Percentiles rank a stretch among this genome's conserved stretches.
Evolutionary conservation across 2,329 filamentous ascomycete genomes (phyloP).

Genomic region (Claviceps pazoutovae): DNA sequence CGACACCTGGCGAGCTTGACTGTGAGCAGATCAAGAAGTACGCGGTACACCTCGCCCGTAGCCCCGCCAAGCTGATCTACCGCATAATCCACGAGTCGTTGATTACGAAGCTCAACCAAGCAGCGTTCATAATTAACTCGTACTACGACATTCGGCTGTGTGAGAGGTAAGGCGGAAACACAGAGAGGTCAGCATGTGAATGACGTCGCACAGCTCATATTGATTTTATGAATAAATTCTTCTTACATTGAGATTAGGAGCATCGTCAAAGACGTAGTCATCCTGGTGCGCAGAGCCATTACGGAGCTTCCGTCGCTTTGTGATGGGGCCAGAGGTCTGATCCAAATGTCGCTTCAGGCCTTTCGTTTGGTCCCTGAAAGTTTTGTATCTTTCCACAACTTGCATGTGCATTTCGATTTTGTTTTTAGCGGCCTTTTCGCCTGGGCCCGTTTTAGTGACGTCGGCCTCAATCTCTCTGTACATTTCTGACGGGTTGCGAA

Average conservation of each 20-base stretch:
- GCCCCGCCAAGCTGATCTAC: conserved; percentile 55
- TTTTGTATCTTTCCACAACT: conserved; percentile 37
- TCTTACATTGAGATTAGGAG: conserved; percentile 39
- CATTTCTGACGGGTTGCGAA: conserved; percentile 47
- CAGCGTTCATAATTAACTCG: conserved; percentile 78
- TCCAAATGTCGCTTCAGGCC: conserved; percentile 38
- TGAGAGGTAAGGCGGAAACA: not conserved
- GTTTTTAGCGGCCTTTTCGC: conserved; percentile 41
- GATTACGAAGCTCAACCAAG: conserved; percentile 67
- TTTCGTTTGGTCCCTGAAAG: conserved; percentile 39
- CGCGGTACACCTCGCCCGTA: conserved; percentile 66
- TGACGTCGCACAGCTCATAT: not conserved
- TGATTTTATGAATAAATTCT: conserved; percentile 10
- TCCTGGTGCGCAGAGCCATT: conserved; percentile 26
- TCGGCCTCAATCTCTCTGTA: conserved; percentile 49
- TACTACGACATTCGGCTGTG: conserved; percentile 58
- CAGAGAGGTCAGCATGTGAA: not conserved
- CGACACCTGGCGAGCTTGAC: conserved; percentile 54
- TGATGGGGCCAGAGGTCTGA: conserved; percentile 21
- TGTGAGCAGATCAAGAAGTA: conserved; percentile 58
- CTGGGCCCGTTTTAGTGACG: conserved; percentile 34
- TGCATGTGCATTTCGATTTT: conserved; percentile 47
- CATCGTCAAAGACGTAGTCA: conserved; percentile 20
- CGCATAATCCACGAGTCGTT: conserved; percentile 59
- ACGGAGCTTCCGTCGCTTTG: conserved; percentile 42